phyloP scores from a whole-genome alignment of 345 rosid species.

The Euphorbia peplus region DNA sequence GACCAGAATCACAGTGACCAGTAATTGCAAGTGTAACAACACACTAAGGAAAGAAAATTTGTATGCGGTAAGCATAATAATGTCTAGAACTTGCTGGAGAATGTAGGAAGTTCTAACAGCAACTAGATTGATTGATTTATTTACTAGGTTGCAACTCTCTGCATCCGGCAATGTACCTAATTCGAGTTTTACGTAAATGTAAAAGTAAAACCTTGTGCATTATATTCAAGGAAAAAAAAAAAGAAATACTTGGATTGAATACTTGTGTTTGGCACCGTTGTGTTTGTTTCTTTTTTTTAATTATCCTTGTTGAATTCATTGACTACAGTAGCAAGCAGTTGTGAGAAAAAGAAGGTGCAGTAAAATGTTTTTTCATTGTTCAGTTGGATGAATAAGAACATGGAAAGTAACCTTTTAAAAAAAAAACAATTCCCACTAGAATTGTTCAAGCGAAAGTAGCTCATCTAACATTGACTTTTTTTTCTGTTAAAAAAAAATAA shows the following conservation, averaged over 20 bases:
- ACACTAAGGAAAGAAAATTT: constrained; percentile 20
- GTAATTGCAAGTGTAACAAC: constrained; percentile 30
- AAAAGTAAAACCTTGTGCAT: constrained; percentile 19
- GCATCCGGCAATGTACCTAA: constrained; percentile 27
- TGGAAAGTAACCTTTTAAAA: no score
- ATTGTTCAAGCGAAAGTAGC: no score
- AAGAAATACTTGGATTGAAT: not conserved
- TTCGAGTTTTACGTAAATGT: constrained; percentile 18
- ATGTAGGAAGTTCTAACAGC: constrained; percentile 19
- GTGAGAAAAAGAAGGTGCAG: not conserved
- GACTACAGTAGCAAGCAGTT: no score
- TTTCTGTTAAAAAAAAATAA: no score
- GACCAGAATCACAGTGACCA: constrained; percentile 19
- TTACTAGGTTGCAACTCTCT: constrained; percentile 19
- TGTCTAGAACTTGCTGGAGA: constrained; percentile 17
- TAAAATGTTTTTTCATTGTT: no score
- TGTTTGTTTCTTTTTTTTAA: not conserved
- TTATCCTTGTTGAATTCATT: no score
- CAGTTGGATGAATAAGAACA: no score
- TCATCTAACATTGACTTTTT: no score
- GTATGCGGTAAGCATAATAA: constrained; percentile 21
- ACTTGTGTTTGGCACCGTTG: not conserved
- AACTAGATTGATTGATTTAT: constrained; percentile 16
- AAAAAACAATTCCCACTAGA: no score
- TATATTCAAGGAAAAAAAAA: not conserved